Evolutionary conservation across 2,329 filamentous ascomycete genomes (phyloP), one percentile per base, ranked within the genome.

Genomic region (Dactylellina leptospora): DNA sequence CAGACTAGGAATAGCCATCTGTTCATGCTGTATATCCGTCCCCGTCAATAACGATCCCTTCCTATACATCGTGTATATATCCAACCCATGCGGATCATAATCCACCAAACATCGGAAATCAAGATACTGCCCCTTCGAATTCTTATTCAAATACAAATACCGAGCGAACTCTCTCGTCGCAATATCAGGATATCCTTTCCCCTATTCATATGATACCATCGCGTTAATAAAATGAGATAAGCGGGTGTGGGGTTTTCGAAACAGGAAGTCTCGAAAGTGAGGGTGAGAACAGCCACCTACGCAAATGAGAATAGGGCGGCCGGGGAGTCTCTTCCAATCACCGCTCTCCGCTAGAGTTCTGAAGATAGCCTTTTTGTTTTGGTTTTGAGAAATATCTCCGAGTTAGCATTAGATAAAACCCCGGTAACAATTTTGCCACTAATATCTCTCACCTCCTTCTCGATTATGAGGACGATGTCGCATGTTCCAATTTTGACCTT

Each of bases 171-270:
- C 83, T 5, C 89, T 83, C 0, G 90, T 92, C 0, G 85, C 83
- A 50, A 93, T 81, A 75, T 95, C 91, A 0, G 91, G 90, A 76
- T 92, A 95, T 1, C 91, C 91, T 82, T 93, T 95, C 0, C 87
- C 91, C 88, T 20, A 53, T n/a, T n/a, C n/a, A n/a, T 25, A 40
- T 55, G 22, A n/a, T 16, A 10, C 22, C 36, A 11, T 16, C 36
- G 36, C 4, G 8, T 4, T n/a, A 40, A 16, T n/a, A 10, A n/a
- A 13, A 25, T 13, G 36, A 8, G 18, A 38, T 5, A 23, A 4
- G 33, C 6, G 36, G 1, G 22, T 25, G 9, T 22, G n/a, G 16
- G 6, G 13, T 44, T 51, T 11, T 36, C 20, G 47, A 72, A 28
- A 45, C 28, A 59, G 55, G 40, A 54, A 56, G 36, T 42, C 27